Percentiles rank a stretch among this genome's conserved stretches.
These are phyloP conservation scores for Wickerhamomyces sp. DNA, from an alignment of 1,139 yeast genomes.

Conservation along the genomic window DNA sequence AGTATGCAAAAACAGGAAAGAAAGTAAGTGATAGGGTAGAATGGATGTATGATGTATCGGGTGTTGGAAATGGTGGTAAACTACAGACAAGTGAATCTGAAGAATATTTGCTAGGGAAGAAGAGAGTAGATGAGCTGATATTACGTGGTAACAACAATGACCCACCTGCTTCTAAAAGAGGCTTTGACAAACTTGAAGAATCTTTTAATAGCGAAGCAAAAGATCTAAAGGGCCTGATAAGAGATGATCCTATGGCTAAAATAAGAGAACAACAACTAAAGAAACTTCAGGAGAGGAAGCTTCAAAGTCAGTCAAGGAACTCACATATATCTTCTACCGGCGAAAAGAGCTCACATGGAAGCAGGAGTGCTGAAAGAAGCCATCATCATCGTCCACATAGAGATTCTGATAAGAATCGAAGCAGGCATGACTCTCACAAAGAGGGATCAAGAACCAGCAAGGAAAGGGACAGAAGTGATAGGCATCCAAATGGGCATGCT, in stretches of 20 bases:
- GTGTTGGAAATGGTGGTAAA: constrained; percentile 17
- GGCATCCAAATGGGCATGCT: constrained; percentile 4
- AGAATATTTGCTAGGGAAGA: constrained; percentile 47
- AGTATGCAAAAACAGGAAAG: constrained; percentile 40
- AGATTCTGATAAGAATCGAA: constrained; percentile 1
- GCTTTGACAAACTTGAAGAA: constrained; percentile 17
- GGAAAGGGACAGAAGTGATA: neutral
- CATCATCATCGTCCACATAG: neutral
- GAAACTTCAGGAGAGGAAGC: constrained; percentile 13
- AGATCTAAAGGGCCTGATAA: constrained; percentile 26
- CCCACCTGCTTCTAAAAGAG: constrained; percentile 11
- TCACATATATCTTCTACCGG: constrained; percentile 1
- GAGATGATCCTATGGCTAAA: constrained; percentile 54
- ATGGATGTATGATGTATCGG: constrained; percentile 79
- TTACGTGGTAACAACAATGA: constrained; percentile 10
- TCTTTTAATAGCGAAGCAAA: constrained; percentile 11
- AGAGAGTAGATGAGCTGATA: constrained; percentile 37
- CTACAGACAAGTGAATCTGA: constrained; percentile 32
- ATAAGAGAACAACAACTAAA: constrained; percentile 41
- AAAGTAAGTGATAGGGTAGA: constrained; percentile 50
- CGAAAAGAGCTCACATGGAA: neutral
- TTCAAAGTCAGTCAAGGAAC: constrained; percentile 9
- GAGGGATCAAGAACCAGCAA: no score
- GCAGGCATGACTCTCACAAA: neutral
- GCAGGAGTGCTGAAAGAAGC: neutral